Base-by-base conservation (phyloP, 768 basidiomycete genomes). In the Termitomyces sp. region DNA sequence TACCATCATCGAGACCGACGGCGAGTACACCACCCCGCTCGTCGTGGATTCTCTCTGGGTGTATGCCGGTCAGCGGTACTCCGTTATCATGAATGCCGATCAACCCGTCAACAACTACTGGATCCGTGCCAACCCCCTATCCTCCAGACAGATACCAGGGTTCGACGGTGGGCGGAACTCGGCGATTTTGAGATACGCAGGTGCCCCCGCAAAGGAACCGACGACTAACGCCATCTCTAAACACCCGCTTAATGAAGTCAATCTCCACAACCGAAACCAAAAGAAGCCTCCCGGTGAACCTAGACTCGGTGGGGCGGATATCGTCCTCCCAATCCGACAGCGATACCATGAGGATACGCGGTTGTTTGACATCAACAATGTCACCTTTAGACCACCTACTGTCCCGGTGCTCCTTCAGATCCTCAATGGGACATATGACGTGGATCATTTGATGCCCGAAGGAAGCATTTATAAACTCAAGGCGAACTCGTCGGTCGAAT, bases 1-100 rank as follows among this genome's bases (percentile, higher is more conserved):
- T 9, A 81, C 77, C 5, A 68, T 83, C 53, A 82, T 84, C 41
- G 82, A 83, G 58, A 75, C 64, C 2, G 82, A 84, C 37, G 74
- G 76, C 0, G 67, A 63, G 40, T 75, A 76, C 60, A 71, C 71
- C 0, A 38, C 62, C 21, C 76, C 82, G 0, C 62, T 76, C 3
- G 65, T 67, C 3, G 79, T 76, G 2, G 76, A 79, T 44, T 71
- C 66, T 10, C 65, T 75, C 42, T 58, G 37, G 30, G 45, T 54
- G 3, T 58, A 50, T 21, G 32, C 53, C 15, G 57, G 57, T 2
- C 57, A 58, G 74, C 66, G 66, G 14, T 68, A 68, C 50, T 70
- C 67, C 7, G 65, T 66, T 35, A 67, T 83, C 14, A 61, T 81
- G 15, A 69, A 68, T 6, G 77, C 81, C 10, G 65, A 78, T 58